Evolutionary conservation across 2,329 filamentous ascomycete species (phyloP), one percentile per base, ranked within the genome.

Genomic region (Cladophialophora immunda): DNA sequence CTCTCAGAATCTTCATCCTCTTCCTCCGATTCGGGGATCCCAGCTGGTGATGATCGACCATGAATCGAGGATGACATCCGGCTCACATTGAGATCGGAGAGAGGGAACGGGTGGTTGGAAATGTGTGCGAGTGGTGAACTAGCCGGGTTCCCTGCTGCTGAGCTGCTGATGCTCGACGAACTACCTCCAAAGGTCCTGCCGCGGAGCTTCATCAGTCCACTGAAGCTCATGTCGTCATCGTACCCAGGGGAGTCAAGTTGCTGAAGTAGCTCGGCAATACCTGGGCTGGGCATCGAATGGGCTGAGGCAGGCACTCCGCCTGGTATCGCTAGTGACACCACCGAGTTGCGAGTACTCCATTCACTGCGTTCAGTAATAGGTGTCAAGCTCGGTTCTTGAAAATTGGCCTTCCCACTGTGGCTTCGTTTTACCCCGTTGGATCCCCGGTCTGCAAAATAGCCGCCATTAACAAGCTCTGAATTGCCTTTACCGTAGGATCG

Each of bases 321-420:
- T 53, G 87, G 87, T 34, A 89, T 80, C 7, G 83, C 84, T 68
- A 94, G 81, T 66, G 90, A 92, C 81, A 96, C 92, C 66, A 97
- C 87, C 0, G 92, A 96, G 76, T 97, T 98, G 53, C 95, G 89
- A 66, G 96, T 97, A 50, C 93, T 97, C 82, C 97, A 97, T 79
- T 99, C 95, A 66, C 92, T 97, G 13, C 94, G 88, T 77, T 98
- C 95, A 0, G 94, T 98, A 73, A 99, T 98, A 5, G 95, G 95
- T 0, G 95, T 98, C 56, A 99, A 82, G 73, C 95, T 97, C 0
- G 95, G 94, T 76, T 97, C 94, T 47, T 91, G 88, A 22, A 92
- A 91, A 32, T 90, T 87, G 59, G 89, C 84, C 15, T 89, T 88
- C 22, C 92, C 93, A 70, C 91, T 95, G 62, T 88, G 88, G 69